Base-by-base conservation (phyloP, 306 rosid genomes). In the Luffa aegyptiaca region DNA sequence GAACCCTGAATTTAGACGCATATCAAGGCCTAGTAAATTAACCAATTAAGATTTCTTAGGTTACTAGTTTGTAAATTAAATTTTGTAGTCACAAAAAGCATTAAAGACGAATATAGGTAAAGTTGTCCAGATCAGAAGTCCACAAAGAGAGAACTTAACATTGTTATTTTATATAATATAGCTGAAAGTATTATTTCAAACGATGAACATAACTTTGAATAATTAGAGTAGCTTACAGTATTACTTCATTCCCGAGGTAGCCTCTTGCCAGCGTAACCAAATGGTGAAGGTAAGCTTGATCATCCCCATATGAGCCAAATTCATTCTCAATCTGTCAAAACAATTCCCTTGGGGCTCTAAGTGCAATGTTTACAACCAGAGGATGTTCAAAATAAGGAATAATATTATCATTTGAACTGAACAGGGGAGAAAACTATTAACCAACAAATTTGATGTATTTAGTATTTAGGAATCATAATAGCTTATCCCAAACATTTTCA, bases 281-380 rank as follows among this genome's bases (percentile, higher is more conserved):
- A 82, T 88, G 96, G 78, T 84, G 91, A 82, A 94, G 94, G 84
- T 94, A 94, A 42, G 89, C 91, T 85, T 90, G 85, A 87, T 92
- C 96, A 77, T 86, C 85, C 80, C 97, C 98, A 79, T 86, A 94
- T 17, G 96, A 94, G 83, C 98, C 97, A 83, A 52, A 94, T 85
- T 94, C 98, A 79, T 94, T 94, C 85, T 94, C 98, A 88, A 94
- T 83, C 97, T 95, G 97, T 74, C 81, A 83, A 85, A 81, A 85
- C 63, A 84, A 81, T 75, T 68, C 63, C 83, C 48, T 41, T 48
- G 77, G 77, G 18, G 41, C 64, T 76, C 51, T 53, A 61, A 64
- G 35, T 75, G 45, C n/a, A n/a, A n/a, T n/a, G n/a, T n/a, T n/a
- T n/a, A n/a, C n/a, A n/a, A n/a, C n/a, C n/a, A n/a, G n/a, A n/a